Percentiles rank a stretch among this genome's conserved stretches.
Evolutionary conservation across 2,329 filamentous ascomycete genomes (phyloP).

Genomic region (Colletotrichum falcatum): DNA sequence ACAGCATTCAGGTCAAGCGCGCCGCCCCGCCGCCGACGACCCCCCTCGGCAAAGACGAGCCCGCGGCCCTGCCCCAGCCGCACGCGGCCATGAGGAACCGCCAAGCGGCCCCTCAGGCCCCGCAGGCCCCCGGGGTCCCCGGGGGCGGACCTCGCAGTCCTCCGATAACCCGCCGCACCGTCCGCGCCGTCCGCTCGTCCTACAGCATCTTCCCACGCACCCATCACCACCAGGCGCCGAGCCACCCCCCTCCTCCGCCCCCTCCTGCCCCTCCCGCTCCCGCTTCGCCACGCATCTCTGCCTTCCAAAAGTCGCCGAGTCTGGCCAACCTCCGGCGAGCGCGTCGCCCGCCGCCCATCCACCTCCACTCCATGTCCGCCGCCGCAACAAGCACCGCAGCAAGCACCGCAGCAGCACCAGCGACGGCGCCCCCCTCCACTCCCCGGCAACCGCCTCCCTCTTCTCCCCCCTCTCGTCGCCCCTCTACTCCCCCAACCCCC

Average conservation of each 20-base stretch:
- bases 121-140: constrained; percentile 15
- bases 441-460: constrained; percentile 37
- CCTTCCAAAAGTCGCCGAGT: constrained; percentile 16
- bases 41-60: constrained; percentile 9
- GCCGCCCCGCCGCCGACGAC: constrained; percentile 17
- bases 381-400: neutral
- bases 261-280: too few relatives aligned
- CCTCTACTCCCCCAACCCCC: constrained; percentile 28
- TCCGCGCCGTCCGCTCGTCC: constrained; percentile 40
- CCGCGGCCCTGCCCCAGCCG: constrained; percentile 38
- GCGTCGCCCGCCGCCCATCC: constrained; percentile 38
- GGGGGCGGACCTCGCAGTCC: neutral
- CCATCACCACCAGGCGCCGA: constrained; percentile 17
- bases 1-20: constrained; percentile 37
- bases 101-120: constrained; percentile 16
- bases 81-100: constrained; percentile 10
- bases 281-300: constrained; percentile 9
- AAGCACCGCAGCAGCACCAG: neutral
- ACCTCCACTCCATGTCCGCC: constrained; percentile 38
- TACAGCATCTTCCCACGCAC: constrained; percentile 41
- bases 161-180: constrained; percentile 41
- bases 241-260: constrained; percentile 28
- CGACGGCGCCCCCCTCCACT: constrained; percentile 17
- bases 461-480: constrained; percentile 35
- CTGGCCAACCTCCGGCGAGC: constrained; percentile 30